Evolutionary conservation across 805 yeast species (phyloP).

Genomic region (Ogataea methylovora): DNA sequence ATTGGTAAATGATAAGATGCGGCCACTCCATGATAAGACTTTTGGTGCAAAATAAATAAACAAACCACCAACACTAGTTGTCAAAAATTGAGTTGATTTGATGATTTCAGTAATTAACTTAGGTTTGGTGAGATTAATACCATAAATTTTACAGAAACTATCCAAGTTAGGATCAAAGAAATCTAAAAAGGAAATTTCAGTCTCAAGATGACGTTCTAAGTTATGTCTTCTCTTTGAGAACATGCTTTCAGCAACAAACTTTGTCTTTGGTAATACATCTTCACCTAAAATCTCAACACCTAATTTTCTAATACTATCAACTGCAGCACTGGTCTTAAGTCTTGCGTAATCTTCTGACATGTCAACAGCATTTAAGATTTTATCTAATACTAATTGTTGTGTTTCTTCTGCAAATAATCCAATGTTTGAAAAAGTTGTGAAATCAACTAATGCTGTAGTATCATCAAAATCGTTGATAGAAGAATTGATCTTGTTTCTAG

Average conservation of each 20-base stretch:
- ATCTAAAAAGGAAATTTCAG: constrained; percentile 59
- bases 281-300: constrained; percentile 64
- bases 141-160: constrained; percentile 35
- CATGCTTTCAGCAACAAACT: constrained; percentile 72
- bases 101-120: constrained; percentile 3
- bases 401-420: constrained; percentile 66
- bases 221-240: constrained; percentile 67
- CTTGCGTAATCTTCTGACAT: constrained; percentile 67
- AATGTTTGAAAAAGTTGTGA: constrained; percentile 55
- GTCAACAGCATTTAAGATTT: constrained; percentile 55
- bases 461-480: constrained; percentile 41
- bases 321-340: constrained; percentile 47
- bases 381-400: constrained; percentile 58
- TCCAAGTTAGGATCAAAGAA: constrained; percentile 72
- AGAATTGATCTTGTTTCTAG: constrained; percentile 43
- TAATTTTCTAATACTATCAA: constrained; percentile 49
- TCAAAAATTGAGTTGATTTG: constrained; percentile 16
- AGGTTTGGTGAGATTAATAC: constrained; percentile 22
- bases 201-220: constrained; percentile 48
- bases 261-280: constrained; percentile 49
- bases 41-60: constrained; percentile 20
- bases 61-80: constrained; percentile 20
- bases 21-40: constrained; percentile 21
- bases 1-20: constrained; percentile 21
- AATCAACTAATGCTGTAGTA: constrained; percentile 36